Base-by-base conservation (phyloP, 73 alveolate genomes). In the Halteria grandinella region DNA sequence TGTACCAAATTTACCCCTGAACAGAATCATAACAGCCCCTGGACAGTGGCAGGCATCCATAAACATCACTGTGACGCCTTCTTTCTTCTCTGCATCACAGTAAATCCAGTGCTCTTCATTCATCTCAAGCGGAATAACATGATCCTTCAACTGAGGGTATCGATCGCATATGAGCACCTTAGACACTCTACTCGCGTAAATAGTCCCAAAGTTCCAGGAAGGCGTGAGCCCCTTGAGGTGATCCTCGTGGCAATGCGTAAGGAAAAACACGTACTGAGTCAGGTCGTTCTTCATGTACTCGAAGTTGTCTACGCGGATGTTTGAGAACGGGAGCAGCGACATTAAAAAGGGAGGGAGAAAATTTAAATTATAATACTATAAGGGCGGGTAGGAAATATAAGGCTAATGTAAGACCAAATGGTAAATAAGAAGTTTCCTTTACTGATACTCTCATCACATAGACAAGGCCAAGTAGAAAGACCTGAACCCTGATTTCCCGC, bases 31-130 rank as follows among this genome's bases (percentile, higher is more conserved):
- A 40, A 85, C 86, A 2, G 97, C 81, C 11, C 97, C 97, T n/a
- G 97, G 94, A 40, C 89, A 80, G 64, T 90, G 97, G 75, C 72
- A 74, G n/a, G 94, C 93, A 40, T 83, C 90, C 48, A 84, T 74
- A 51, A 79, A 52, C 76, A 64, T 81, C 72, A 80, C 89, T 34
- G 80, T 50, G 24, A 73, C 89, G 33, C 77, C 75, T 57, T 69
- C 88, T 37, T 75, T 60, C 57, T 71, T 47, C 33, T 34, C 60
- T 32, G 72, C 85, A 53, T 83, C 92, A 17, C 72, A 57, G 28
- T 52, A 88, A 37, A 69, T 52, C 70, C 66, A 75, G 51, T 80
- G 87, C 57, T 88, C 78, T 43, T 71, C 71, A 80, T 74, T 66
- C 66, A 83, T 73, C 49, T 55, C 87, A n/a, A 74, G 86, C 58